Percentiles rank a stretch among this genome's conserved stretches.
Evolutionary conservation across 2,329 filamentous ascomycete genomes (phyloP).

Genomic region (Eutypa lata): DNA sequence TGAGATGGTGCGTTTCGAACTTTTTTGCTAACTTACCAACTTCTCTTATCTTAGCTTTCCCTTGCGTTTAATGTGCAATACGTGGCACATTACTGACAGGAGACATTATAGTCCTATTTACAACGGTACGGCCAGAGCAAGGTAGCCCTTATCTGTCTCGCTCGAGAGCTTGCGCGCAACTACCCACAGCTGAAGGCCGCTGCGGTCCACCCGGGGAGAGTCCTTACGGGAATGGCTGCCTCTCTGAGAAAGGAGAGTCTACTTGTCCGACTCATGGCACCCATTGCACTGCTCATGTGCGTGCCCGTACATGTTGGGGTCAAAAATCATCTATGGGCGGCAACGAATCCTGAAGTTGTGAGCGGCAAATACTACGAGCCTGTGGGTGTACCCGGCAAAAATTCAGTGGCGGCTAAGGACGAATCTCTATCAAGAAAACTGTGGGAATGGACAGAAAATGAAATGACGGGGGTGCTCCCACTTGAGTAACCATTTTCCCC

Average conservation of each 20-base stretch:
- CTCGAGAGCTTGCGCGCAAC: conserved; percentile 34
- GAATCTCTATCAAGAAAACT: conserved; percentile 20
- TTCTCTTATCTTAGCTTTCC: too few species aligned
- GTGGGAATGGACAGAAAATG: conserved; percentile 35
- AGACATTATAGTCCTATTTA: conserved; percentile 12
- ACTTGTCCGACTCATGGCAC: not conserved
- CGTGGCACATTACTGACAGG: not conserved
- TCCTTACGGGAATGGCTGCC: conserved; percentile 9
- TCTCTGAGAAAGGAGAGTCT: conserved; percentile 7
- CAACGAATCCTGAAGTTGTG: conserved; percentile 29
- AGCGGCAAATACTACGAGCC: conserved; percentile 33
- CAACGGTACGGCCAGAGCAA: conserved; percentile 45
- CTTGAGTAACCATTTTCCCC: too few species aligned
- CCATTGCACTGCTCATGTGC: conserved; percentile 4
- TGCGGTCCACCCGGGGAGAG: conserved; percentile 11
- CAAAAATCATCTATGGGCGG: conserved; percentile 42
- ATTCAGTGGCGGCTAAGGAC: conserved; percentile 14
- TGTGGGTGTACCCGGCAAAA: conserved; percentile 23
- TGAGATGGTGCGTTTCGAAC: conserved; percentile 21
- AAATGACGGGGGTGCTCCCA: too few species aligned
- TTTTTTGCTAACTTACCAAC: too few species aligned
- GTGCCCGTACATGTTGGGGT: conserved; percentile 24
- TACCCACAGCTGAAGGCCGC: conserved; percentile 31
- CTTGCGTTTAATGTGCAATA: not conserved
- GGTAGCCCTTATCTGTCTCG: conserved; percentile 43